phyloP scores from a whole-genome alignment of 345 rosid genomes.

The Citrus hindsii region DNA sequence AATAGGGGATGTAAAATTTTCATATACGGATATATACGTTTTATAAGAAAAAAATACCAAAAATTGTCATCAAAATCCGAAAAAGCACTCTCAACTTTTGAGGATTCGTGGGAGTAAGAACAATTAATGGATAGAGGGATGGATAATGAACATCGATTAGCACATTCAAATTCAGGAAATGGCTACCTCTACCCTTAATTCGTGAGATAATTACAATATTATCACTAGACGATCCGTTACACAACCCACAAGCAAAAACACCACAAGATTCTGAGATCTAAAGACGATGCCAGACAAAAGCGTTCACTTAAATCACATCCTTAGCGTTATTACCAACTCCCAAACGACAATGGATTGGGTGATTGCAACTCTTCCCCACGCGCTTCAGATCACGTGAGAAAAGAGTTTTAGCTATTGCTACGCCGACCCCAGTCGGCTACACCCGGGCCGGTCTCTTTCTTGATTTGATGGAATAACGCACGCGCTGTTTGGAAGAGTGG shows the following conservation, averaged over 20 bases:
- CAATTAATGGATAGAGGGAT: not conserved
- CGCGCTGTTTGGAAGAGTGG: slow-evolving; percentile 1
- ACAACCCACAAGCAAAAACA: not conserved
- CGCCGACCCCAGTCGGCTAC: not conserved
- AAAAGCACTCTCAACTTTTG: too few species aligned
- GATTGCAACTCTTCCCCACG: not conserved
- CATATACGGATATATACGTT: not conserved
- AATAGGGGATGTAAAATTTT: too few species aligned
- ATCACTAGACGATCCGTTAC: not conserved
- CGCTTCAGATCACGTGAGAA: not conserved
- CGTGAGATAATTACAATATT: not conserved
- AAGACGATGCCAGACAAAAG: not conserved
- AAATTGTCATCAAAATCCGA: not conserved
- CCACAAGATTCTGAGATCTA: not conserved
- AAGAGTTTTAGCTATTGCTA: too few species aligned
- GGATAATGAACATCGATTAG: not conserved
- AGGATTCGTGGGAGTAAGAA: not conserved
- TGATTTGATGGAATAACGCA: not conserved
- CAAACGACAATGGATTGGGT: not conserved
- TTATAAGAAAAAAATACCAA: too few species aligned
- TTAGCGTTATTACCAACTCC: slow-evolving; percentile 4
- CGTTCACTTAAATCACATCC: not conserved
- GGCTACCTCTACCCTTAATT: not conserved
- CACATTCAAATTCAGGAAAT: not conserved
- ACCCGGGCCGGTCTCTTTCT: not conserved